Evolutionary conservation across 2,329 filamentous ascomycete species (phyloP).

Genomic region (Penicillium sp.): DNA sequence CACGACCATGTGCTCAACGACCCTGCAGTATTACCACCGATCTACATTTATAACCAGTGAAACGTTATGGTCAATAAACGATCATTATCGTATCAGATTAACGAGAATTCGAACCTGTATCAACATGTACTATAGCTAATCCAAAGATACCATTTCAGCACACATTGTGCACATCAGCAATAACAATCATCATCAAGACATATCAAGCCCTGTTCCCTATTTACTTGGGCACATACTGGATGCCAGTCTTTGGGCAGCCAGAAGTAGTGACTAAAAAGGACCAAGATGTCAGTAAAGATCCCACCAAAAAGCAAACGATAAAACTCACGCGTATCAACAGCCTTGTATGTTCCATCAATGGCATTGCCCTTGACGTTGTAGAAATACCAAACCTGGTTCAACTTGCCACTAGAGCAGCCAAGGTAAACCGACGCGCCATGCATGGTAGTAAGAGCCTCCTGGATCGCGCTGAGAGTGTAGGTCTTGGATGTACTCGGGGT

Average conservation of each 20-base stretch:
- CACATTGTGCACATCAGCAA: background rate
- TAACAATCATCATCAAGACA: background rate
- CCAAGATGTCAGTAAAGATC: background rate
- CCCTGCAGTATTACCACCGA: background rate
- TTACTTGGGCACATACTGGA: conserved; percentile 65
- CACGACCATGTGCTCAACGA: background rate
- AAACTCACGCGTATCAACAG: conserved; percentile 50
- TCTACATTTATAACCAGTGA: background rate
- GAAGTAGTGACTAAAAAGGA: conserved; percentile 44
- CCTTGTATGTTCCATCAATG: conserved; percentile 61
- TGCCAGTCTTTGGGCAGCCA: conserved; percentile 61
- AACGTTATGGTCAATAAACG: background rate
- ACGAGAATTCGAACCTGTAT: background rate
- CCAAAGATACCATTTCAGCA: conserved; percentile 6
- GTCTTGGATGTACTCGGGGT: conserved; percentile 51
- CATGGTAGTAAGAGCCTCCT: conserved; percentile 50
- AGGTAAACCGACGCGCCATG: conserved; percentile 53
- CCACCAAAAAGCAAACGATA: background rate
- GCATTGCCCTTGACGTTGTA: conserved; percentile 56
- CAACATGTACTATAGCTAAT: conserved; percentile 5
- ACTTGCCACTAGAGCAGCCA: conserved; percentile 48
- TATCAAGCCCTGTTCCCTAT: background rate
- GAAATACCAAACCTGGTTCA: conserved; percentile 59
- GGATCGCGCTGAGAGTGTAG: conserved; percentile 53
- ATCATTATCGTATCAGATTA: background rate